Evolutionary conservation across 2,329 filamentous ascomycete species (phyloP).

Genomic region (Elsinoe fawcettii): DNA sequence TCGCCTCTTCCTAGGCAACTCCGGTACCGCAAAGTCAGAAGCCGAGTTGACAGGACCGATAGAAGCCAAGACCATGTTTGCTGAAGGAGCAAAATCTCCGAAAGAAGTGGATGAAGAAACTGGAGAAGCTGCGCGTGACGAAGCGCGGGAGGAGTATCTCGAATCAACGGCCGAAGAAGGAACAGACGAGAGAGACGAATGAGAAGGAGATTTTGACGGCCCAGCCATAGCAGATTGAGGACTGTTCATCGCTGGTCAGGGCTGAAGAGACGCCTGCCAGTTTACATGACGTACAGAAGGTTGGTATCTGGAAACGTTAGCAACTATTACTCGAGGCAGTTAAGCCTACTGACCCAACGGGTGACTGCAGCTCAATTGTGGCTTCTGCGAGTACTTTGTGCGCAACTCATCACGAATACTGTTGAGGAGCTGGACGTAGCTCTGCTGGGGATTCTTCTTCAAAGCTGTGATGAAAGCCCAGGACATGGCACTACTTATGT

Average conservation of each 20-base stretch:
- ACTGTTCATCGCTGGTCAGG: conserved; percentile 12
- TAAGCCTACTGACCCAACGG: conserved; percentile 62
- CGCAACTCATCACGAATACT: conserved; percentile 85
- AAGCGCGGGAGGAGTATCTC: conserved; percentile 7
- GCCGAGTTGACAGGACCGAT: neutral
- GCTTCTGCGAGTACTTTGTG: conserved; percentile 86
- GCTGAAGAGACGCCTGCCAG: neutral
- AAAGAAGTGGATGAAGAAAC: neutral
- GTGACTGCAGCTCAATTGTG: conserved; percentile 92
- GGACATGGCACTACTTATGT: conserved; percentile 65
- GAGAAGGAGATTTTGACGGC: neutral
- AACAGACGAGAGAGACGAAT: neutral
- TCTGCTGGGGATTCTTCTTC: conserved; percentile 90
- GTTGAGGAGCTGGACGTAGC: conserved; percentile 91
- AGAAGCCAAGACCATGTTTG: neutral
- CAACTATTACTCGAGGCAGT: conserved; percentile 17
- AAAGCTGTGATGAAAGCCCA: conserved; percentile 91
- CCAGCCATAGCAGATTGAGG: neutral
- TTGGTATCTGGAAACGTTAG: conserved; percentile 31
- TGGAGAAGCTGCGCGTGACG: conserved; percentile 8
- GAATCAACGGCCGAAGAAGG: conserved; percentile 4
- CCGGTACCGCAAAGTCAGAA: conserved; percentile 4
- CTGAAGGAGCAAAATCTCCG: neutral
- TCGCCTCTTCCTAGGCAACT: conserved; percentile 12
- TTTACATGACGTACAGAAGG: conserved; percentile 40